Evolutionary conservation across 768 basidiomycete genomes (phyloP).

Genomic region (Paxillus involutus): DNA sequence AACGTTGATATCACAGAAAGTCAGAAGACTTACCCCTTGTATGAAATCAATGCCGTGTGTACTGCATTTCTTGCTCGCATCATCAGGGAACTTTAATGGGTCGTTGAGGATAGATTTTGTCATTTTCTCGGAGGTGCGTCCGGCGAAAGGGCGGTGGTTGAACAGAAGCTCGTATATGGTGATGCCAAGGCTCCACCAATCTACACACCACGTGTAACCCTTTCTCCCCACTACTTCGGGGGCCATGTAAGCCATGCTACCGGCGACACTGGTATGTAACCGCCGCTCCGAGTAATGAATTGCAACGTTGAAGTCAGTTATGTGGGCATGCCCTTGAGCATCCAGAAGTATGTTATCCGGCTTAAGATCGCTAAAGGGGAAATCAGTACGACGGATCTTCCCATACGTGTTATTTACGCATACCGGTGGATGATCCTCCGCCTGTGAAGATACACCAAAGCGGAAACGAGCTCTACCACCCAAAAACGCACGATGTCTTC

Average conservation of each 20-base stretch:
- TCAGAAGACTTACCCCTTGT: constrained; percentile 52
- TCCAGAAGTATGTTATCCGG: constrained; percentile 97
- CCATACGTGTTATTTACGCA: constrained; percentile 19
- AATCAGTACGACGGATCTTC: constrained; percentile 10
- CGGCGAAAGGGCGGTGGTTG: constrained; percentile 83
- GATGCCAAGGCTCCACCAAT: constrained; percentile 96
- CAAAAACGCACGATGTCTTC: constrained; percentile 85
- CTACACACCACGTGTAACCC: constrained; percentile 91
- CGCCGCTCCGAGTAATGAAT: constrained; percentile 94
- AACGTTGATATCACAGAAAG: constrained; percentile 2
- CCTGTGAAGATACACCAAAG: constrained; percentile 84
- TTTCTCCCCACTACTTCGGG: constrained; percentile 91
- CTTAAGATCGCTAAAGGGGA: constrained; percentile 75
- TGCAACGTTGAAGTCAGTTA: constrained; percentile 99
- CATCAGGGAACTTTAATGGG: constrained; percentile 73
- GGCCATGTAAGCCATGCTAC: constrained; percentile 99
- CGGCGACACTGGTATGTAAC: constrained; percentile 89
- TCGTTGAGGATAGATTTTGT: constrained; percentile 85
- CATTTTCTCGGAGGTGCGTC: constrained; percentile 86
- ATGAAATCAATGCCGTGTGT: constrained; percentile 65
- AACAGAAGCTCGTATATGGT: constrained; percentile 90
- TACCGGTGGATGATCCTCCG: constrained; percentile 95
- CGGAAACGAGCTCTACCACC: constrained; percentile 84
- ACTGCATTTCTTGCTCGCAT: constrained; percentile 59
- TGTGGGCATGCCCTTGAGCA: constrained; percentile 89